Base-by-base conservation (phyloP, 2,329 filamentous ascomycete genomes). In the Paramyrothecium sp. region DNA sequence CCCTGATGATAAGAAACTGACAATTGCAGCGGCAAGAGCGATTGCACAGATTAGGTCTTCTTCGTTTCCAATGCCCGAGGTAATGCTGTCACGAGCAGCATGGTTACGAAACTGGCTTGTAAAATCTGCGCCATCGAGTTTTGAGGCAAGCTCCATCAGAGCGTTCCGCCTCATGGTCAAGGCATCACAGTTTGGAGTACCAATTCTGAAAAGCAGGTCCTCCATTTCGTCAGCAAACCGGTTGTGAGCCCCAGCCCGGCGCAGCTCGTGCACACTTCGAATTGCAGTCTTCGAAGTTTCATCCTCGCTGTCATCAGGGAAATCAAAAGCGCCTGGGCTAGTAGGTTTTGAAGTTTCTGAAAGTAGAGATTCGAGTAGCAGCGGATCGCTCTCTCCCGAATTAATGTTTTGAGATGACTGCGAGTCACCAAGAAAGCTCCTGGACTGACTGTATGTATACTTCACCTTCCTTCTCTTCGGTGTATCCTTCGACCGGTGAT, bases 41-140 rank as follows among this genome's bases (percentile, higher is more conserved):
- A 89, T 89, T 7, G 86, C 86, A 54, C 81, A 81, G 38, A 89
- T 75, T 21, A 81, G 62, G 67, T 92, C 89, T 2, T 78, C 73
- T 65, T 89, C 84, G 52, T 78, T 77, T 1, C 78, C 80, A 11
- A 90, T 77, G 47, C 84, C 82, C 49, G 83, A 79, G 54, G 92
- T 83, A 17, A 97, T 78, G 30, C 83, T 83, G 55, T 86, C 82
- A 60, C 91, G 89, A 56, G 89, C 85, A 7, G 86, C 85, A 62
- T 91, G 88, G 60, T 92, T 88, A 20, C 89, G 81, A 65, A 97
- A 92, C 60, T 90, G 87, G 19, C 80, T 78, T 26, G 85, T 77
- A 64, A 90, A 92, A 1, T 78, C 78, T 64, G 87, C 86, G 53
- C 88, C 77, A 52, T 82, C 80, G 47, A 88, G 76, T 64, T 85